Percentiles rank a stretch among this genome's conserved stretches.
These are phyloP conservation scores for Kwoniella shandongensis DNA, from an alignment of 768 basidiomycete species.

Conservation along the genomic window DNA sequence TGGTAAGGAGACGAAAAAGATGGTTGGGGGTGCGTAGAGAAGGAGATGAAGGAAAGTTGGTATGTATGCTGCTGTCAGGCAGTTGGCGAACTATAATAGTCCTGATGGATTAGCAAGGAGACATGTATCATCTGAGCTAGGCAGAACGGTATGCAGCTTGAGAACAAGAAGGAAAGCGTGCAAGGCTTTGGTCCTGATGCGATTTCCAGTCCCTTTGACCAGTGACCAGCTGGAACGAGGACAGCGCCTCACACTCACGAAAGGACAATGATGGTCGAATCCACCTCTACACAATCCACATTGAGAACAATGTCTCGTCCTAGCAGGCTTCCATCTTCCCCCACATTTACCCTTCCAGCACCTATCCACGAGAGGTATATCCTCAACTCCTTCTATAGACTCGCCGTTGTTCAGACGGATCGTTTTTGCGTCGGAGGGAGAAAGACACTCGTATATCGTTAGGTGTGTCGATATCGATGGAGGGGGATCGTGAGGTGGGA, in stretches of 20 bases:
- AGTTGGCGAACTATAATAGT: constrained; percentile 44
- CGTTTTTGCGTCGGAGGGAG: constrained; percentile 22
- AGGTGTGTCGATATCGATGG: constrained; percentile 1
- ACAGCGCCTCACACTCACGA: constrained; percentile 34
- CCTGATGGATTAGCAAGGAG: not conserved
- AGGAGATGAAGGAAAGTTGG: constrained; percentile 46
- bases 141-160: too few relatives aligned
- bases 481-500: constrained; percentile 35
- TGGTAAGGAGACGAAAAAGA: constrained; percentile 33
- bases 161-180: too few relatives aligned
- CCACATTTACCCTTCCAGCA: constrained; percentile 51
- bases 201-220: too few relatives aligned
- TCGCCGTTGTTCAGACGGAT: constrained; percentile 4
- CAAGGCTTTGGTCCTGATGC: too few relatives aligned
- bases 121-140: too few relatives aligned
- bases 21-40: constrained; percentile 37
- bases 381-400: not conserved
- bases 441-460: constrained; percentile 40
- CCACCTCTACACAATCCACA: constrained; percentile 50
- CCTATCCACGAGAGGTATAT: constrained; percentile 22
- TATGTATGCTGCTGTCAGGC: constrained; percentile 47
- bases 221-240: too few relatives aligned
- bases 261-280: constrained; percentile 55
- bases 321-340: constrained; percentile 54
- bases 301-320: constrained; percentile 52